Evolutionary conservation across 306 rosid species (phyloP).

Genomic region (Lupinus albus): DNA sequence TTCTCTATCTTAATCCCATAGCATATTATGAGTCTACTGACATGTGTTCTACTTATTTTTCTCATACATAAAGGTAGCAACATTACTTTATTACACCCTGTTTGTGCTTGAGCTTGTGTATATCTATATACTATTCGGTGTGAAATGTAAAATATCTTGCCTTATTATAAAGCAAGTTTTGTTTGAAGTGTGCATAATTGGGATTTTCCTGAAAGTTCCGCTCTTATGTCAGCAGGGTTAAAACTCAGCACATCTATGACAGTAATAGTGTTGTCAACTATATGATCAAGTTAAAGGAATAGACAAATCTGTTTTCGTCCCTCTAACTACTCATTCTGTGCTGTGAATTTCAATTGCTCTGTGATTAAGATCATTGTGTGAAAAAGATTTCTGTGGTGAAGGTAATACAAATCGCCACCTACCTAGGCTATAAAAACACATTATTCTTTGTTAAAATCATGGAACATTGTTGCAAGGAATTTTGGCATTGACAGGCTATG

Average conservation of each 20-base stretch:
- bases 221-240: not conserved
- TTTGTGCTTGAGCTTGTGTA: conserved; percentile 3
- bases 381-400: conserved; percentile 18
- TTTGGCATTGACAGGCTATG: not conserved
- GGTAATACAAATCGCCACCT: not conserved
- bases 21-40: not conserved
- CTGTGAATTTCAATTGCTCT: conserved; percentile 18
- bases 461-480: not conserved
- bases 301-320: not conserved
- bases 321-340: not conserved
- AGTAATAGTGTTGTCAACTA: not conserved
- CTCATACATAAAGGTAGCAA: not conserved
- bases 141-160: not conserved
- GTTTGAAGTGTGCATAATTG: not conserved
- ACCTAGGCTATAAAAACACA: not conserved
- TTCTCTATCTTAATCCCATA: conserved; percentile 8
- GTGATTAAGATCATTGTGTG: conserved; percentile 16
- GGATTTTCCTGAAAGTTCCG: not conserved
- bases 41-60: conserved; percentile 6
- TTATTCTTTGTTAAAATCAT: not conserved
- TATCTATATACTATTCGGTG: not conserved
- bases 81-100: conserved; percentile 6
- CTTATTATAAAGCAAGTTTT: not conserved
- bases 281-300: not conserved
- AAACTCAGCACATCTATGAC: not conserved